These are phyloP conservation scores for Kazachstania bromeliacearum DNA, from an alignment of 805 yeast species.

Conservation along the genomic window DNA sequence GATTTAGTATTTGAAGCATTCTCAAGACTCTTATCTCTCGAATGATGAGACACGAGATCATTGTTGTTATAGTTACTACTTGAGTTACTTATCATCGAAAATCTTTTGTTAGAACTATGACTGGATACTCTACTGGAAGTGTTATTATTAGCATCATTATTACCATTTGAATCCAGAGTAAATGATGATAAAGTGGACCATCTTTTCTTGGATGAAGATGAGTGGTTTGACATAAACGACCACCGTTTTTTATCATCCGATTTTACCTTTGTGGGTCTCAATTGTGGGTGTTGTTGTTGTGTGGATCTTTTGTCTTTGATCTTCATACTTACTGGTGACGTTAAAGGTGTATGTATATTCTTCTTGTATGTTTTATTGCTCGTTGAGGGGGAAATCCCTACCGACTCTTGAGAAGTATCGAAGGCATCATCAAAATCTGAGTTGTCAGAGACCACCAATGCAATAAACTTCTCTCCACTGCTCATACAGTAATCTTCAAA, in stretches of 20 bases:
- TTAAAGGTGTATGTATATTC: neutral
- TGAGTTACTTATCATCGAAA: conserved; percentile 9
- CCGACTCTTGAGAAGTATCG: neutral
- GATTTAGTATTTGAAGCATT: neutral
- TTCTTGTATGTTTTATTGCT: neutral
- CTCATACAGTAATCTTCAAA: conserved; percentile 15
- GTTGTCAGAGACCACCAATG: conserved; percentile 24
- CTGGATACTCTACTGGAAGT: conserved; percentile 7
- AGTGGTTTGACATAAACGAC: conserved; percentile 24
- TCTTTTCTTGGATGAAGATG: conserved; percentile 24
- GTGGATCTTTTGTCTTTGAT: neutral
- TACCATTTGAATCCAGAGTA: conserved; percentile 10
- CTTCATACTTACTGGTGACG: neutral
- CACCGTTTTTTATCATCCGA: conserved; percentile 22
- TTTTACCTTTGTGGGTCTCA: neutral
- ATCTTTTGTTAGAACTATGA: conserved; percentile 11
- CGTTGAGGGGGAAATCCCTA: neutral
- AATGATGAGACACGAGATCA: no score
- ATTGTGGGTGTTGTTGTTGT: neutral
- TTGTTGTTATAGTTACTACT: neutral
- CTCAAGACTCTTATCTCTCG: conserved; percentile 1
- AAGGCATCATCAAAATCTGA: conserved; percentile 13
- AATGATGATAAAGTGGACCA: conserved; percentile 25
- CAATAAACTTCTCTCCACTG: conserved; percentile 22
- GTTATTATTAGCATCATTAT: conserved; percentile 2